Percentiles rank a stretch among this genome's conserved stretches.
phyloP scores from a whole-genome alignment of 495 filamentous ascomycete species.

The Penicillium macrosclerotiorum region DNA sequence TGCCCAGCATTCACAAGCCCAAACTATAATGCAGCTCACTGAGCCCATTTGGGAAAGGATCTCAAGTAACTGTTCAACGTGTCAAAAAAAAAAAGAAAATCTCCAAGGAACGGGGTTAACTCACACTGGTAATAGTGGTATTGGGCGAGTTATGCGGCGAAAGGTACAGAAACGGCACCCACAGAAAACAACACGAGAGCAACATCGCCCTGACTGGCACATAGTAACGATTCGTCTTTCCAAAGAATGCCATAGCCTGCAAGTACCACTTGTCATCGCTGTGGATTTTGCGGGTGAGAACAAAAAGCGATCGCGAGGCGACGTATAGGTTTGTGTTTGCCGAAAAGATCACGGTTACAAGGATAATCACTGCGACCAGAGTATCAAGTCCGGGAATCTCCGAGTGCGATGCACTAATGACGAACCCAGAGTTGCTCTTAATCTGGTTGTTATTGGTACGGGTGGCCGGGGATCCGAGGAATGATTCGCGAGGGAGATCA shows the following conservation, averaged over 20 bases:
- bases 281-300: conserved; percentile 35
- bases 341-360: conserved; percentile 40
- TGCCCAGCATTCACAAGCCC: conserved; percentile 43
- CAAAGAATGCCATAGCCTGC: conserved; percentile 28
- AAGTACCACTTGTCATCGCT: conserved; percentile 15
- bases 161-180: conserved; percentile 42
- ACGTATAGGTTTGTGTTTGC: conserved; percentile 47
- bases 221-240: conserved; percentile 28
- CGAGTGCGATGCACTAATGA: conserved; percentile 29
- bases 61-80: conserved; percentile 28
- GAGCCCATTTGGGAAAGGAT: conserved; percentile 36
- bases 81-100: neutral
- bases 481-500: neutral
- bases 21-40: conserved; percentile 41
- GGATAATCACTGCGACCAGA: conserved; percentile 38
- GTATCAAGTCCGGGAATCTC: conserved; percentile 27
- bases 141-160: neutral
- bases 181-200: conserved; percentile 39
- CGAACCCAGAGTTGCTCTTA: conserved; percentile 31
- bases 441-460: neutral
- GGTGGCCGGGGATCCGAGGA: neutral
- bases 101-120: neutral
- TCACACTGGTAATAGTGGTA: neutral
- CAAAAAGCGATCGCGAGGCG: conserved; percentile 45
- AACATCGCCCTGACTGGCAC: conserved; percentile 38